These are phyloP conservation scores for Alternaria triticina DNA, from an alignment of 2,329 filamentous ascomycete genomes.

Conservation along the genomic window DNA sequence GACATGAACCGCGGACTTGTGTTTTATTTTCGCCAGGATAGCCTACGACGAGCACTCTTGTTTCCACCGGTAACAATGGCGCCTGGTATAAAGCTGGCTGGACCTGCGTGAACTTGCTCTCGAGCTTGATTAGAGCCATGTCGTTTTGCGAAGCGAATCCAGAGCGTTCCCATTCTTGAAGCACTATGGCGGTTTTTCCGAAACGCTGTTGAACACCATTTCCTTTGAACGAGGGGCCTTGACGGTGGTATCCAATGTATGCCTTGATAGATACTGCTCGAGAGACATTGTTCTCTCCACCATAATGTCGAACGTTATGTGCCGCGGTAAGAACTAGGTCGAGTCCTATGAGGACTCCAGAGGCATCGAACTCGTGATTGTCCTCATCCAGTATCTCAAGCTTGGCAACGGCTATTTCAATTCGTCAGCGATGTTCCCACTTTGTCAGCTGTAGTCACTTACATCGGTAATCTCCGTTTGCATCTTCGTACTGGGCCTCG, in stretches of 20 bases:
- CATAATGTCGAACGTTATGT: fast-evolving
- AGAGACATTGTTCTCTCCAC: not conserved
- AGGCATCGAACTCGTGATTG: not conserved
- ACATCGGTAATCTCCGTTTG: no score
- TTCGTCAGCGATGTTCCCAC: not conserved
- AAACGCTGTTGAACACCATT: not conserved
- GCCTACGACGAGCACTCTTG: not conserved
- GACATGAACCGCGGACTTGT: not conserved
- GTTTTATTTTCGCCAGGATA: not conserved
- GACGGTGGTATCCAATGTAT: not conserved
- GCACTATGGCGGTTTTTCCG: fast-evolving
- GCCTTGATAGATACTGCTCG: not conserved
- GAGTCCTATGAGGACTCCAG: not conserved
- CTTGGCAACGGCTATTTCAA: not conserved
- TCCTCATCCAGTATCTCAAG: not conserved
- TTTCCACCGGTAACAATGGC: not conserved
- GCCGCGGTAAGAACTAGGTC: not conserved
- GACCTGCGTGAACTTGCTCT: not conserved
- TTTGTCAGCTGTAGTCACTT: no score
- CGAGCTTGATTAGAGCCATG: not conserved
- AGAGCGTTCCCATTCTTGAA: not conserved
- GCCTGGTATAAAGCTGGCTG: not conserved
- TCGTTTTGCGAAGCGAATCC: not conserved
- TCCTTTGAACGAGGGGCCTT: not conserved
- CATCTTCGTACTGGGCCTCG: no score